Percentiles rank a stretch among this genome's conserved stretches.
Conservation (phyloP, 495 filamentous ascomycete species). For the Daldinia loculata region DNA sequence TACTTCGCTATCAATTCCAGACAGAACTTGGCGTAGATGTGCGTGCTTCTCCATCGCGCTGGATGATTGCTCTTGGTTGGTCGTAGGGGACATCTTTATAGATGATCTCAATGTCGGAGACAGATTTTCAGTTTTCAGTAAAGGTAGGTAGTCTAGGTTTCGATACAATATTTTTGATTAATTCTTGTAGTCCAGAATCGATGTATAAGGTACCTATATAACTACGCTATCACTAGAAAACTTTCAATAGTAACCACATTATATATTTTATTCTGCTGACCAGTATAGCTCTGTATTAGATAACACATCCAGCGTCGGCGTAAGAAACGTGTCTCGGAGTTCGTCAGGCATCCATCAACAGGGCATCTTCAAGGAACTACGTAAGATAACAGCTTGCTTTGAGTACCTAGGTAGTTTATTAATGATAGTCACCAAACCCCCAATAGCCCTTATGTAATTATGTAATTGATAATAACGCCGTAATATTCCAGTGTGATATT, state of each 20-base stretch:
- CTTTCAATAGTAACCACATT: not conserved
- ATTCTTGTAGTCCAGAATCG: not conserved
- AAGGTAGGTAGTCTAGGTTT: not conserved
- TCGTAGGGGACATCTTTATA: not conserved
- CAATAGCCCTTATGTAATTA: not conserved
- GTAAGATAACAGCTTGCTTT: not conserved
- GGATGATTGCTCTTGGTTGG: not conserved
- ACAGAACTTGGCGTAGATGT: not conserved
- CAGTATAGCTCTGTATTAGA: not conserved
- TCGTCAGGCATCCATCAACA: not conserved
- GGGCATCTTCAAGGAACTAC: not conserved
- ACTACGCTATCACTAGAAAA: not conserved
- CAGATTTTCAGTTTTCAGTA: not conserved
- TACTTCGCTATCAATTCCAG: conserved; percentile 1
- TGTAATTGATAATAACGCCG: not conserved
- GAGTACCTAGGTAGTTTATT: not conserved
- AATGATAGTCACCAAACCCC: not conserved
- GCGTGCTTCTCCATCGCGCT: not conserved
- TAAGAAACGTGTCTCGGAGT: not conserved
- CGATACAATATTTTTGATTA: not conserved
- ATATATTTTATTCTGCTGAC: not conserved
- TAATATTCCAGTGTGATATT: not conserved
- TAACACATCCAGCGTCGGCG: not conserved
- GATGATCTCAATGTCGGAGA: not conserved
- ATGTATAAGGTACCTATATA: not conserved